Evolutionary conservation across 1,284 basidiomycete species (phyloP), one percentile per base, ranked within the genome.

Genomic region (Schizophyllum commune): DNA sequence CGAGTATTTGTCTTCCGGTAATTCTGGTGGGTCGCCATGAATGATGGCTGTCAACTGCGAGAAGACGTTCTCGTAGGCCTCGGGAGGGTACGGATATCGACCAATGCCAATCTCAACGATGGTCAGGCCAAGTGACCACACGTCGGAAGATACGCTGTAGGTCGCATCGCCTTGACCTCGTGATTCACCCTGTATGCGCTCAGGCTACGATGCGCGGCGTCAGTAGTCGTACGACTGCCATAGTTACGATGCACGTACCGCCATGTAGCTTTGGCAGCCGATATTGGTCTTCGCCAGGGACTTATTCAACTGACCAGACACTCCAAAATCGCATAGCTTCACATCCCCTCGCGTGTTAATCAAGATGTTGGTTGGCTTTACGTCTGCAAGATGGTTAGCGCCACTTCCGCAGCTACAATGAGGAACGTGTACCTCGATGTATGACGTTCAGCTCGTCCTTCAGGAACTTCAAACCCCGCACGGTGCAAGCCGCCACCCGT

Each of bases 221-320:
- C 34, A 59, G n/a, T 13, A 11, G 27, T 55, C 9, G 11, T 20
- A 15, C 20, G 19, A 15, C 4, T 55, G 11, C 9, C 53, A 20
- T 15, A 21, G 2, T 20, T 21, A 3, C 13, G 9, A n/a, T 47
- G 17, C 32, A 82, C 88, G 71, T 73, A 92, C 91, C 56, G 96
- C 96, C 96, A 99, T 99, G 76, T 99, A 99, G 65, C 88, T 92
- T 74, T 99, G 97, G 73, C 97, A 99, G 2, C 97, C 96, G 55
- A 99, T 98, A 70, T 98, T 98, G 15, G 96, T 99, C 79, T 97
- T 98, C 22, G 97, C 96, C 20, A 99, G 79, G 62, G 89, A 93
- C 73, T 96, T 95, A 73, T 99, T 96, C 52, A 99, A 82, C 73
- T 99, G 96, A 2, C 96, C 96, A 3, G 95, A 98, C 0, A 99